Conservation (phyloP, 2,329 filamentous ascomycete genomes). For the Trichoderma atrobrunneum region DNA sequence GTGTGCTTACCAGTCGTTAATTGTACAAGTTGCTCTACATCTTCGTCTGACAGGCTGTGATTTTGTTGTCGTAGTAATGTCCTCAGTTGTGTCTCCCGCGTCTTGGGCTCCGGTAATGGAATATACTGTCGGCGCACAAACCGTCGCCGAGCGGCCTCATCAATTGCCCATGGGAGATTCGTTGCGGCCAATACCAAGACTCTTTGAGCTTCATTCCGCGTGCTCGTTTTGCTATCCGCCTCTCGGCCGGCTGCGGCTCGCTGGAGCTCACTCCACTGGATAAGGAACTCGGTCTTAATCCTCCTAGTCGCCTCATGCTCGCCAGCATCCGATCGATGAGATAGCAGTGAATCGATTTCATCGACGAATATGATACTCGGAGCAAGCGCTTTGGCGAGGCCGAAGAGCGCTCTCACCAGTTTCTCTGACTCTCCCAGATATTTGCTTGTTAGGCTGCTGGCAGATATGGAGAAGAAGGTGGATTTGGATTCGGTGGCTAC, state of each 20-base stretch:
- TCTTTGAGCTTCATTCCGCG: conserved; percentile 76
- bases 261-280: conserved; percentile 94
- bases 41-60: conserved; percentile 67
- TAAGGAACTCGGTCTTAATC: conserved; percentile 97
- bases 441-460: conserved; percentile 91
- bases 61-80: conserved; percentile 85
- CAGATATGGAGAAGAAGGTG: conserved; percentile 96
- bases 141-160: conserved; percentile 84
- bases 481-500: conserved; percentile 93
- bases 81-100: conserved; percentile 73
- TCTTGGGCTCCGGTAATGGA: conserved; percentile 81
- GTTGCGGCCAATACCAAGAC: conserved; percentile 94
- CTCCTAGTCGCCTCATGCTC: conserved; percentile 91
- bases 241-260: conserved; percentile 86
- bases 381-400: conserved; percentile 81
- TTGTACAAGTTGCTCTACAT: conserved; percentile 71
- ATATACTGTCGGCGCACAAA: conserved; percentile 97
- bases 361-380: conserved; percentile 98
- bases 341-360: conserved; percentile 92
- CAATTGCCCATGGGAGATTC: conserved; percentile 96
- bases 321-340: conserved; percentile 74
- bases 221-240: conserved; percentile 62
- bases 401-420: conserved; percentile 86
- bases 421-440: conserved; percentile 97
- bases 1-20: conserved; percentile 72